Evolutionary conservation across 805 yeast species (phyloP).

Genomic region (Hanseniaspora valbyensis): DNA sequence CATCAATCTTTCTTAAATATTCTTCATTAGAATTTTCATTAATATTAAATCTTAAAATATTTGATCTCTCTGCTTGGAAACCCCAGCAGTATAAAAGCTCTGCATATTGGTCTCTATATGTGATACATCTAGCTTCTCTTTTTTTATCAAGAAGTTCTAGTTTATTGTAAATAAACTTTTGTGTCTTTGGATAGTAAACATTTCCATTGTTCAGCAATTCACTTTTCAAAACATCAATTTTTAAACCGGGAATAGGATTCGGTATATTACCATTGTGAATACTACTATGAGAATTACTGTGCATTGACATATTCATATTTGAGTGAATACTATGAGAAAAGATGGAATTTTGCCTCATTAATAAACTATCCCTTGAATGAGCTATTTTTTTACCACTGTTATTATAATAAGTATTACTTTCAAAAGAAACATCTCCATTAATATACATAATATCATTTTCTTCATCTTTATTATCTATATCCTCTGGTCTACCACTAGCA

Average conservation of each 20-base stretch:
- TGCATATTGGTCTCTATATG: conserved; percentile 62
- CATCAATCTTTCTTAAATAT: conserved; percentile 23
- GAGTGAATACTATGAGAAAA: not conserved
- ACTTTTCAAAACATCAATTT: conserved; percentile 8
- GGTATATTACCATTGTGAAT: not conserved
- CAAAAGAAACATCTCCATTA: not conserved
- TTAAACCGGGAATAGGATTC: not conserved
- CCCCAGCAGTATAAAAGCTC: conserved; percentile 74
- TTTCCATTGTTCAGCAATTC: conserved; percentile 12
- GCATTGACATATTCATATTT: not conserved
- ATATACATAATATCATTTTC: not conserved
- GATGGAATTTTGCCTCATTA: not conserved
- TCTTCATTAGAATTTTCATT: conserved; percentile 27
- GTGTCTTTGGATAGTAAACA: conserved; percentile 7
- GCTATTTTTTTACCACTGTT: not conserved
- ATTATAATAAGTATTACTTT: not conserved
- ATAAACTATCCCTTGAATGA: conserved; percentile 2
- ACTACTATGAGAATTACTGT: not conserved
- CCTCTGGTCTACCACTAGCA: conserved; percentile 15
- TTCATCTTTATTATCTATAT: not conserved
- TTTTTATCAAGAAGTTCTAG: conserved; percentile 20
- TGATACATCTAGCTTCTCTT: conserved; percentile 24
- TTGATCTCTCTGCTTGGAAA: conserved; percentile 63
- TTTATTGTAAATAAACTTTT: conserved; percentile 18
- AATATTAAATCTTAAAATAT: conserved; percentile 45